A percentile compares a stretch with the other conserved stretches of the same genome.
Evolutionary conservation across 2,329 filamentous ascomycete species (phyloP).

Genomic region (Fusarium piperis): DNA sequence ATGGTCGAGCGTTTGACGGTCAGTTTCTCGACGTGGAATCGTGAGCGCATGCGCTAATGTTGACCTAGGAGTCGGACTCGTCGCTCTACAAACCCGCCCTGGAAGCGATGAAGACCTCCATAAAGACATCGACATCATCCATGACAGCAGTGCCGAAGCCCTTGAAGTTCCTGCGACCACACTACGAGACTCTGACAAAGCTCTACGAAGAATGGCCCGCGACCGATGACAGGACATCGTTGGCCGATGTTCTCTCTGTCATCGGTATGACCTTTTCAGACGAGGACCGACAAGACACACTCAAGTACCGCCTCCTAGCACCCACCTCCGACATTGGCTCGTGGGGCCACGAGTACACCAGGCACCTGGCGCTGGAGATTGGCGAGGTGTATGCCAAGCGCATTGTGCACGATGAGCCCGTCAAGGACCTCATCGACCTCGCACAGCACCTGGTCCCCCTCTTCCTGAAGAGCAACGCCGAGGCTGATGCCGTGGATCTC

Average conservation of each 20-base stretch:
- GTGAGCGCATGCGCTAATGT: conserved; percentile 21
- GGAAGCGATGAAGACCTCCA: conserved; percentile 96
- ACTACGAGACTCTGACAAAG: conserved; percentile 90
- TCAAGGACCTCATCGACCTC: conserved; percentile 85
- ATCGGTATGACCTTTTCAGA: conserved; percentile 99
- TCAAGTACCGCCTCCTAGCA: conserved; percentile 92
- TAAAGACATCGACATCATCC: conserved; percentile 98
- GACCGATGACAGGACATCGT: conserved; percentile 84
- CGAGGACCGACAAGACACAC: conserved; percentile 92
- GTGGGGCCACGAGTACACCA: conserved; percentile 98
- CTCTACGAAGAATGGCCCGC: conserved; percentile 90
- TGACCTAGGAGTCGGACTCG: conserved; percentile 79
- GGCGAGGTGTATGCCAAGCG: conserved; percentile 93
- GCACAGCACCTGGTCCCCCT: conserved; percentile 88
- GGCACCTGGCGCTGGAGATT: conserved; percentile 94
- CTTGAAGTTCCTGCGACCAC: conserved; percentile 95
- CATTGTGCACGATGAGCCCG: conserved; percentile 83
- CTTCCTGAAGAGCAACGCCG: conserved; percentile 96
- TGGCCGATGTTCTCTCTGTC: conserved; percentile 96
- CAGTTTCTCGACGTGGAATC: conserved; percentile 40
- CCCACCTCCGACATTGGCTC: conserved; percentile 93
- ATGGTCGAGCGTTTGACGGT: conserved; percentile 94
- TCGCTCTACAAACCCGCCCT: conserved; percentile 91
- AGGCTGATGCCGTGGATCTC: conserved; percentile 96
- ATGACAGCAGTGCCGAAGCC: conserved; percentile 99